Evolutionary conservation across 352 stramenopile species (phyloP).

Genomic region (Globisporangium paddicum): DNA sequence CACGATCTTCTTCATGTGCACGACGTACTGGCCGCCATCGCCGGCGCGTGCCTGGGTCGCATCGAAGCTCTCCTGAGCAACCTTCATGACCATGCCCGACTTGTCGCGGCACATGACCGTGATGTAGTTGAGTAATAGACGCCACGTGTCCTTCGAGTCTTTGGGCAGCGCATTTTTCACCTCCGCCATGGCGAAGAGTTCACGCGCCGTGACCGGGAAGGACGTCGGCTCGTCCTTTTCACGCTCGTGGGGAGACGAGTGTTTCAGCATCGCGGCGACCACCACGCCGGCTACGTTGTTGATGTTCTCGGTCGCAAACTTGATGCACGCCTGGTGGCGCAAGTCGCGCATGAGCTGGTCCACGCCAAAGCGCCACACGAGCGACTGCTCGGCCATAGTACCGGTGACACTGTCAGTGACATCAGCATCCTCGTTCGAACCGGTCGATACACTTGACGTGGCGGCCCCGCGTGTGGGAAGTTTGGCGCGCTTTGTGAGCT

Average conservation of each 20-base stretch:
- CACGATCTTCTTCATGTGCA: conserved; percentile 89
- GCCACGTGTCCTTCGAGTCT: conserved; percentile 79
- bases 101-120: conserved; percentile 88
- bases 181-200: conserved; percentile 63
- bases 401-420: conserved; percentile 12
- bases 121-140: conserved; percentile 84
- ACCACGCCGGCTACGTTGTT: conserved; percentile 79
- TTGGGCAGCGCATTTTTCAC: conserved; percentile 71
- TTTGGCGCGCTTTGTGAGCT: conserved; percentile 73
- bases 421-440: conserved; percentile 28
- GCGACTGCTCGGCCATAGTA: conserved; percentile 53
- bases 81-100: conserved; percentile 86
- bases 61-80: conserved; percentile 65
- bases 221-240: conserved; percentile 79
- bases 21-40: conserved; percentile 84
- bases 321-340: conserved; percentile 73
- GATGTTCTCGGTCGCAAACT: conserved; percentile 82
- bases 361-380: conserved; percentile 78
- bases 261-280: conserved; percentile 70
- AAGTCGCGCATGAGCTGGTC: conserved; percentile 79
- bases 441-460: conserved; percentile 11
- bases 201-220: conserved; percentile 66
- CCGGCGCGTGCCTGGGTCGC: conserved; percentile 44
- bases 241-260: conserved; percentile 79
- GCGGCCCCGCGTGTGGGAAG: conserved; percentile 50